Percentiles rank a stretch among this genome's conserved stretches.
Evolutionary conservation across 768 basidiomycete species (phyloP).

Genomic region (Psilocybe subaeruginosa): DNA sequence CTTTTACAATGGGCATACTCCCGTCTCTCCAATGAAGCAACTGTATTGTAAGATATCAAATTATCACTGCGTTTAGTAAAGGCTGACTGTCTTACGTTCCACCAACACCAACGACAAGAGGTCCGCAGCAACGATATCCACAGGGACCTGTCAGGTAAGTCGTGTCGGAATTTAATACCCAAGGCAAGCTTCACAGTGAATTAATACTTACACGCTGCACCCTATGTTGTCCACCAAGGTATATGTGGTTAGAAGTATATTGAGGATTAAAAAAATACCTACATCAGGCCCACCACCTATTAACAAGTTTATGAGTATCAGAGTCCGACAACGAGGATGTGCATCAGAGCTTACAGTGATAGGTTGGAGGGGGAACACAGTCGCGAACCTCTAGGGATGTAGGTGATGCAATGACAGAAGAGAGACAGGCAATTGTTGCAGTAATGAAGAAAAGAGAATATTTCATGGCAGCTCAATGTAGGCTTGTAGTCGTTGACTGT

Average conservation of each 20-base stretch:
- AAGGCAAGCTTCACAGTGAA: background rate
- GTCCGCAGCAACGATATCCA: constrained; percentile 21
- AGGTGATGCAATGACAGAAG: background rate
- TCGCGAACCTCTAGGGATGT: background rate
- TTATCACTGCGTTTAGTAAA: background rate
- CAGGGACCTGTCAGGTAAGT: constrained; percentile 9
- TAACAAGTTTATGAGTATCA: background rate
- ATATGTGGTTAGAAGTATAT: background rate
- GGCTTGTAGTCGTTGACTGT: background rate
- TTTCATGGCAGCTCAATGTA: background rate
- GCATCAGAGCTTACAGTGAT: background rate
- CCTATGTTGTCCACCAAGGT: background rate
- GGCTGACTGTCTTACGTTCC: constrained; percentile 17
- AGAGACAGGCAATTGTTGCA: background rate
- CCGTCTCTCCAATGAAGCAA: constrained; percentile 13
- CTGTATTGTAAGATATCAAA: background rate
- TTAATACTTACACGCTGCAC: background rate
- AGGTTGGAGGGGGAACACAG: background rate
- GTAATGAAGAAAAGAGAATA: background rate
- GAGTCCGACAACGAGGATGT: background rate
- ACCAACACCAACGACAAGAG: constrained; percentile 15
- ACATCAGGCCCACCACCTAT: constrained; percentile 14
- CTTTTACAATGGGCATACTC: constrained; percentile 8
- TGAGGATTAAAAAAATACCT: background rate
- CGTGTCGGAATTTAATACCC: background rate